Conservation (phyloP, 495 filamentous ascomycete genomes). For the Massariosphaeria phaeospora region DNA sequence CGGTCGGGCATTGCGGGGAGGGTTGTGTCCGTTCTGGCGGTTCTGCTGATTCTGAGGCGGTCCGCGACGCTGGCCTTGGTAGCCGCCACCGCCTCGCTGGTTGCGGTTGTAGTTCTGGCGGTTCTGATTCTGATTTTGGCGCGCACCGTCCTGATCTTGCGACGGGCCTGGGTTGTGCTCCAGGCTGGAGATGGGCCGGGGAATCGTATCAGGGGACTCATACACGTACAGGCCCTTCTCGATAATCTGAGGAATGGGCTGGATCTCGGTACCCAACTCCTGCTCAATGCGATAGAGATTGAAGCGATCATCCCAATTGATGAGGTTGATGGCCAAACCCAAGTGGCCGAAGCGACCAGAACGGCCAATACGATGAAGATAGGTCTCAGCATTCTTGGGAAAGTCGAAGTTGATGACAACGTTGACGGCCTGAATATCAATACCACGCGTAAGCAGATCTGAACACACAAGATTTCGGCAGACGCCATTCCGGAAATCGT, state of each 20-base stretch:
- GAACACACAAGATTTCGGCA: conserved; percentile 98
- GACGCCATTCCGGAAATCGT: conserved; percentile 96
- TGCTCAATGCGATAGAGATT: conserved; percentile 99
- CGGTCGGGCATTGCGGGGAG: conserved; percentile 27
- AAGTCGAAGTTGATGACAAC: conserved; percentile 99
- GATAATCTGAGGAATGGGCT: conserved; percentile 86
- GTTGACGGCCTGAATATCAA: conserved; percentile 99
- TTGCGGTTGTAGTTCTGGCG: conserved; percentile 23
- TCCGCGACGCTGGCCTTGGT: conserved; percentile 27
- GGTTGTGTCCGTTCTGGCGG: conserved; percentile 29
- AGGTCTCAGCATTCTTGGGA: conserved; percentile 98
- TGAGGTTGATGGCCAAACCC: conserved; percentile 96
- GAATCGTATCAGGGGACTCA: conserved; percentile 91
- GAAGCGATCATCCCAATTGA: conserved; percentile 99
- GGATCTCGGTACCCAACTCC: conserved; percentile 94
- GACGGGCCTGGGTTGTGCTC: conserved; percentile 16
- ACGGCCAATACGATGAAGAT: conserved; percentile 96
- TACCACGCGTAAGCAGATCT: conserved; percentile 94
- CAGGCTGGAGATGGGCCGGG: conserved; percentile 61
- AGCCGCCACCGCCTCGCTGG: conserved; percentile 21
- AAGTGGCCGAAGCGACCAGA: conserved; percentile 96
- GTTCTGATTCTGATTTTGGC: conserved; percentile 9
- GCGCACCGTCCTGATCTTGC: conserved; percentile 6
- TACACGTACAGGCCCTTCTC: conserved; percentile 99
- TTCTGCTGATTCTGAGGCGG: conserved; percentile 14